Evolutionary conservation across 331 rosid species (phyloP), one percentile per base, ranked within the genome.

Genomic region (Spiraea crenata): DNA sequence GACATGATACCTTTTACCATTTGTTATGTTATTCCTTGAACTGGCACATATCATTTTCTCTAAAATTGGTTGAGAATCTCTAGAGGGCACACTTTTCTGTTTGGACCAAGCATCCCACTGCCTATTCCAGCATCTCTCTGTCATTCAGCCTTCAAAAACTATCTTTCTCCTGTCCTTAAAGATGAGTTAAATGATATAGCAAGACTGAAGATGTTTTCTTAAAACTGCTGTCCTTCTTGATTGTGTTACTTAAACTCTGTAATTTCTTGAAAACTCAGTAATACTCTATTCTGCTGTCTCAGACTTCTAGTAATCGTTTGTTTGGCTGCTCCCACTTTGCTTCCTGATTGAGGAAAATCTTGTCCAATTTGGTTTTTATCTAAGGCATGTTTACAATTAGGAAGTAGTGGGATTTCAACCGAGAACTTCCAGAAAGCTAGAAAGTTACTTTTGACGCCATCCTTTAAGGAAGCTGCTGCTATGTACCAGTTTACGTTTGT

Each of bases 11-110:
- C 49, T 38, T 38, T 17, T 20, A 17, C 51, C 37, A 10, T 14
- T 40, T 54, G 25, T 41, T 19, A 63, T 41, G 38, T 57, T 57
- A 52, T 19, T 39, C 57, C 39, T 52, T 68, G 73, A 52, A 63
- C 17, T 38, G 42, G 46, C 5, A 38, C 4, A 20, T 12, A 57
- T 31, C 40, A 13, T 16, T 60, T 60, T 3, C 25, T 16, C 19
- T 16, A 60, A 15, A 34, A 8, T 13, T 17, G 35, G 54, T 55
- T 3, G 7, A 42, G 52, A 69, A 55, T 69, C 62, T 40, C 25
- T 41, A 45, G 40, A 17, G 39, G 61, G 64, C 42, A 42, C n/a
- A 31, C 2, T 58, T 56, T 42, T 2, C 7, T 8, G 9, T 25
- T 20, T 55, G 41, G 52, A 69, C 25, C 37, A 35, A 54, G 41